phyloP scores from a whole-genome alignment of 345 rosid species.

The Anacardium occidentale region DNA sequence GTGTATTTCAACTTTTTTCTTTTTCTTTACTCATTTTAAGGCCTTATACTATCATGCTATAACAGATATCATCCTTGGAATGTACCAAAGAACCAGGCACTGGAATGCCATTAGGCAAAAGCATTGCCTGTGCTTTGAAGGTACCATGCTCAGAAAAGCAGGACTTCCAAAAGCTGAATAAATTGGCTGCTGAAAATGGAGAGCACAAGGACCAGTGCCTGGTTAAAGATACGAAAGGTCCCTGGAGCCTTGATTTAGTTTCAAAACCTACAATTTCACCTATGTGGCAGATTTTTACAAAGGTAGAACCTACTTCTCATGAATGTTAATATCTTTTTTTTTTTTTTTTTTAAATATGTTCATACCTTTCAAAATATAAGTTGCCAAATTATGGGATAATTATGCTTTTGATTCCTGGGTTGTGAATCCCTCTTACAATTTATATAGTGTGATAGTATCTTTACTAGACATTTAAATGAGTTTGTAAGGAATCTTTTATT shows the following conservation, averaged over 20 bases:
- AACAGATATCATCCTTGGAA: slow-evolving; percentile 41
- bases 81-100: slow-evolving; percentile 37
- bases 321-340: slow-evolving; percentile 1
- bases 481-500: neutral
- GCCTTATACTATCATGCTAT: slow-evolving; percentile 15
- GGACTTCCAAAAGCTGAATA: slow-evolving; percentile 32
- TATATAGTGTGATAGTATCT: neutral
- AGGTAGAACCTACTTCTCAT: slow-evolving; percentile 33
- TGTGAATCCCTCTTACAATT: neutral
- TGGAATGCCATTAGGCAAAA: slow-evolving; percentile 27
- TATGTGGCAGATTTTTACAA: slow-evolving; percentile 21
- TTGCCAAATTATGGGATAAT: neutral
- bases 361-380: slow-evolving; percentile 10
- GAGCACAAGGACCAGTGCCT: slow-evolving; percentile 47
- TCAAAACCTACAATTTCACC: slow-evolving; percentile 21
- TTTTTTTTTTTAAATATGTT: neutral
- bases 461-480: neutral
- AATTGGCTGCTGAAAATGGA: slow-evolving; percentile 23
- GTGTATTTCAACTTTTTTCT: neutral
- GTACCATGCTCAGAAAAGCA: slow-evolving; percentile 35
- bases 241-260: slow-evolving; percentile 22
- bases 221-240: slow-evolving; percentile 27
- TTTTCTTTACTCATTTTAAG: neutral
- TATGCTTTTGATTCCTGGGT: neutral
- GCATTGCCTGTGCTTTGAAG: slow-evolving; percentile 43